A percentile compares a stretch with the other conserved stretches of the same genome.
Conservation (phyloP, 495 filamentous ascomycete genomes). For the Trichoderma virens region DNA sequence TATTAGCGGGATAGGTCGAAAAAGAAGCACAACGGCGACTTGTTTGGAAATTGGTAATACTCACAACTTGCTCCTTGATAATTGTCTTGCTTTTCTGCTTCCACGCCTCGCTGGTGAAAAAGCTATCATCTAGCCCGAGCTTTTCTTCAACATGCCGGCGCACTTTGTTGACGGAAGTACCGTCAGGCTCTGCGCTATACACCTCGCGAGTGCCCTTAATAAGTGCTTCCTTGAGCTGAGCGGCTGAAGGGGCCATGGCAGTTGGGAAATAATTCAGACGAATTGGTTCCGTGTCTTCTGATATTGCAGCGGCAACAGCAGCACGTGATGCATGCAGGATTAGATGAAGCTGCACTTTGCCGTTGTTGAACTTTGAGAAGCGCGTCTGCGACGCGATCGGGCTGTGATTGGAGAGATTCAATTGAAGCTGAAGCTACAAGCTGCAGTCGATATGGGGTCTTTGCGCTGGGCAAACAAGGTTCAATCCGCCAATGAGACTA, state of each 20-base stretch:
- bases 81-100: constrained; percentile 70
- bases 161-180: constrained; percentile 70
- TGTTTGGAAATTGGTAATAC: constrained; percentile 20
- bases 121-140: constrained; percentile 57
- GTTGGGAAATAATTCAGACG: not conserved
- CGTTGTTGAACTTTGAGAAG: not conserved
- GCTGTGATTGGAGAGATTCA: constrained; percentile 2
- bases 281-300: not conserved
- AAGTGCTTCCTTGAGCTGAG: constrained; percentile 45
- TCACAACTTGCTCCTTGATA: constrained; percentile 64
- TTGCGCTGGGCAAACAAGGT: not conserved
- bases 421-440: constrained; percentile 2
- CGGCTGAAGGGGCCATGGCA: constrained; percentile 18
- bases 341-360: not conserved
- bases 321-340: not conserved
- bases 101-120: constrained; percentile 65
- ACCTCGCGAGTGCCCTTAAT: constrained; percentile 50
- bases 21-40: constrained; percentile 5
- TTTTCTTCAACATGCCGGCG: constrained; percentile 60
- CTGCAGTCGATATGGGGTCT: not conserved
- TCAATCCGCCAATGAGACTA: not conserved
- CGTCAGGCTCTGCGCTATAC: constrained; percentile 49
- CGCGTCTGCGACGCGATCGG: constrained; percentile 3
- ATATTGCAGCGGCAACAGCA: not conserved
- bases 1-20: constrained; percentile 7